Evolutionary conservation across 495 filamentous ascomycete species (phyloP).

Genomic region (Hypoxylon fuscum): DNA sequence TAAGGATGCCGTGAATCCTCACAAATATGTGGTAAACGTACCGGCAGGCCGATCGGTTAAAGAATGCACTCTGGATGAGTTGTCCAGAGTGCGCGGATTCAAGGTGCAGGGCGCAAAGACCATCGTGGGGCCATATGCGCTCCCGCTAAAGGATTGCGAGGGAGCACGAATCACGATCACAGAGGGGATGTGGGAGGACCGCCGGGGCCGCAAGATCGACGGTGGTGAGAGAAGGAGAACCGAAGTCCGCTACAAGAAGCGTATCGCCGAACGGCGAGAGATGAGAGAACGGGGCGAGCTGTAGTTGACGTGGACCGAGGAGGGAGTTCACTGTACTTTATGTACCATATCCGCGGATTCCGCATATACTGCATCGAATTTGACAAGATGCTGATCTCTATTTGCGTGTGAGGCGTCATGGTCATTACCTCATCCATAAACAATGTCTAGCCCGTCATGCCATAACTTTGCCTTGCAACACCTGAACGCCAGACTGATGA

Average conservation of each 20-base stretch:
- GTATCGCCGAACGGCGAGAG: constrained; percentile 59
- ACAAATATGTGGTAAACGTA: constrained; percentile 74
- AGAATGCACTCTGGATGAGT: constrained; percentile 50
- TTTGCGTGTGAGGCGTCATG: background rate
- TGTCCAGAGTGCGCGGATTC: constrained; percentile 67
- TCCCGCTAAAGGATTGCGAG: constrained; percentile 69
- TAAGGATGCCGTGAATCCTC: constrained; percentile 22
- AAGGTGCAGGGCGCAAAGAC: constrained; percentile 69
- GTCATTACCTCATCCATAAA: constrained; percentile 6
- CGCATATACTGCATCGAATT: constrained; percentile 8
- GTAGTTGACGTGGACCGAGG: constrained; percentile 11
- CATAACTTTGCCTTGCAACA: background rate
- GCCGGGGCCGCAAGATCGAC: constrained; percentile 88
- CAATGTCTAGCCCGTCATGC: constrained; percentile 3
- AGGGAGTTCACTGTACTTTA: constrained; percentile 28
- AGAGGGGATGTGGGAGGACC: constrained; percentile 90
- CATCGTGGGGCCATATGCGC: constrained; percentile 76
- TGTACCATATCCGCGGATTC: constrained; percentile 36
- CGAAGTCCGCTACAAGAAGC: constrained; percentile 72
- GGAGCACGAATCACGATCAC: constrained; percentile 72
- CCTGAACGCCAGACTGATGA: constrained; percentile 22
- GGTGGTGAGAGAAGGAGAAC: constrained; percentile 91
- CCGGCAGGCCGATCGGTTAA: constrained; percentile 60
- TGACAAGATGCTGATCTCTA: constrained; percentile 6
- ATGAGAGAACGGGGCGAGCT: constrained; percentile 47